Evolutionary conservation across 2,329 filamentous ascomycete species (phyloP), one percentile per base, ranked within the genome.

Genomic region (Hypoxylon sp.): DNA sequence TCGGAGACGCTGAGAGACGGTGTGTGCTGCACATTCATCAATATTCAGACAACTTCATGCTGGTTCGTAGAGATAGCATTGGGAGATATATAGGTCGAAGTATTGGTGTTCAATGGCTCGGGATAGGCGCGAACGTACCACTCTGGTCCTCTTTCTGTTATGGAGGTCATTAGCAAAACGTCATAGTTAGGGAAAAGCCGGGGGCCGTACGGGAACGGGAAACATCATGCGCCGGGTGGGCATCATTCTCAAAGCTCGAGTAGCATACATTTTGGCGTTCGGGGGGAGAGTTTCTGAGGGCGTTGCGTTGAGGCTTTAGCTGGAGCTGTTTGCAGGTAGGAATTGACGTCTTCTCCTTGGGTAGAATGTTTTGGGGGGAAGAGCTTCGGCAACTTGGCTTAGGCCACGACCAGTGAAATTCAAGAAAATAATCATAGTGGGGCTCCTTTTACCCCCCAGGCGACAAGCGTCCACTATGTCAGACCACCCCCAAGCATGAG

Each of bases 1-100:
- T 79, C 94, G 91, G 75, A 99, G 85, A 79, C 94, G 92, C 85
- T 98, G 95, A 71, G 94, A 97, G 81, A 98, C 89, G 75, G 94
- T 97, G 84, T 98, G 95, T 78, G 93, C 95, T 99, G 65, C 62
- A 68, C 59, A 70, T 53, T 60, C 47, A 54, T 69, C 47, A 67
- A 68, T 59, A 63, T 63, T 48, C n/a, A 62, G 54, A 54, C 28
- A 26, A n/a, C 28, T 20, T 50, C 51, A 37, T 59, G 44, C 10
- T 32, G 26, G 47, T 53, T 11, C 6, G 22, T 47, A 19, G 13
- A 34, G 3, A 24, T 32, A 30, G 26, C 24, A 26, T 68, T 62
- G 43, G 3, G 46, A 34, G 55, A 49, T 37, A 28, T 22, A 26
- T 24, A 20, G 20, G 30, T 51, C 59, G n/a, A 56, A 56, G 43